Conservation (phyloP, 2,329 filamentous ascomycete genomes). For the Fusarium drepaniforme region DNA sequence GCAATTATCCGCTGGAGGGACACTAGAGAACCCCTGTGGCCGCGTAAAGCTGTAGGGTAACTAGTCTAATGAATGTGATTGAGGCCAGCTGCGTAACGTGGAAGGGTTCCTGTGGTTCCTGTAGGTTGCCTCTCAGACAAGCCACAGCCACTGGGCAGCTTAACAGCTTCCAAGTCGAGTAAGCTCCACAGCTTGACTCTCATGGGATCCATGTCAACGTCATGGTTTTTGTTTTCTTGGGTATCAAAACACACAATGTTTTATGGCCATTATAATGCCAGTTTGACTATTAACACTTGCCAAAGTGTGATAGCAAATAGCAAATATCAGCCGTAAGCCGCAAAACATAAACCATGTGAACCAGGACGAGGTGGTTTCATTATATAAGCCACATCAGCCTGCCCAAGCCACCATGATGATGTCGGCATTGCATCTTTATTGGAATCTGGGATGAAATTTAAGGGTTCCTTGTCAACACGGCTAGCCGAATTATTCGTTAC, state of each 20-base stretch:
- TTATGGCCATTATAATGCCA: not conserved
- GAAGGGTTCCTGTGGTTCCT: constrained; percentile 24
- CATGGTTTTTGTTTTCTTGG: constrained; percentile 3
- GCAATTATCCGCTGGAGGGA: constrained; percentile 35
- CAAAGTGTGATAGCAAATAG: not conserved
- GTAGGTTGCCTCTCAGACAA: constrained; percentile 6
- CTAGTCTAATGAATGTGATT: not conserved
- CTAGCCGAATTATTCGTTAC: not conserved
- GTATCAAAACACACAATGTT: not conserved
- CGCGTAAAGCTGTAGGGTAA: constrained; percentile 14
- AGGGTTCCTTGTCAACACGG: not conserved
- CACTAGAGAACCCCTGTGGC: not conserved
- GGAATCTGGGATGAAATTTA: not conserved
- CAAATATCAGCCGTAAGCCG: not conserved
- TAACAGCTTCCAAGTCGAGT: constrained; percentile 12
- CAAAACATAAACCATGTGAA: not conserved
- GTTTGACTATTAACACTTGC: not conserved
- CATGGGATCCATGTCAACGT: constrained; percentile 12
- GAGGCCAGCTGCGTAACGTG: constrained; percentile 18
- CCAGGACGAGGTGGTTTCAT: not conserved
- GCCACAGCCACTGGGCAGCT: constrained; percentile 24
- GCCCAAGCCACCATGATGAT: not conserved
- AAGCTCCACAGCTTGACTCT: constrained; percentile 14
- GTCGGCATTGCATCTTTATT: constrained; percentile 1
- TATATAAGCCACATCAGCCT: not conserved